Evolutionary conservation across 768 basidiomycete genomes (phyloP).

Genomic region (Naganishia randhawae): DNA sequence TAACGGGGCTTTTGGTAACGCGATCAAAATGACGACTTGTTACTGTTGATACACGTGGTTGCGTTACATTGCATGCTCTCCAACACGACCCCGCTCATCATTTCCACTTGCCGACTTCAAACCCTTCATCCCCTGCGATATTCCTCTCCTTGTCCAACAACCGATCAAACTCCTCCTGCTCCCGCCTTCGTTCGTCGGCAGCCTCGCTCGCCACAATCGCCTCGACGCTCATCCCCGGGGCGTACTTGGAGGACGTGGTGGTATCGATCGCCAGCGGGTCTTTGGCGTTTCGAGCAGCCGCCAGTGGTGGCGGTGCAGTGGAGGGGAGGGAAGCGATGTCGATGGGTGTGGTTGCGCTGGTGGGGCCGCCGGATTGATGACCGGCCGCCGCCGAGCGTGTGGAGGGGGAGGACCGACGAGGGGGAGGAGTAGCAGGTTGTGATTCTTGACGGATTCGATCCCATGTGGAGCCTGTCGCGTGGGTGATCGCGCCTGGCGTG

Average conservation of each 20-base stretch:
- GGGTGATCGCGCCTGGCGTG: background rate
- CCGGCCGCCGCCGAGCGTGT: background rate
- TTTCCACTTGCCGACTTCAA: conserved; percentile 26
- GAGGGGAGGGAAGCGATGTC: background rate
- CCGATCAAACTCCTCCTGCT: conserved; percentile 42
- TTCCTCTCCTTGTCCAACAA: conserved; percentile 42
- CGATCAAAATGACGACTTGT: no score
- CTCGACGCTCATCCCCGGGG: conserved; percentile 11
- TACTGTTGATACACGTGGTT: no score
- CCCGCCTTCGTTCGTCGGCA: conserved; percentile 33
- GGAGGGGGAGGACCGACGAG: background rate
- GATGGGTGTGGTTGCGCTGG: no score
- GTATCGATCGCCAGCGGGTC: background rate
- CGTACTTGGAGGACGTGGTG: conserved; percentile 10
- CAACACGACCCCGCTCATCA: no score
- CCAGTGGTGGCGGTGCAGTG: background rate
- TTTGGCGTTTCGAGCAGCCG: background rate
- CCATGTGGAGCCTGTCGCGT: conserved; percentile 22
- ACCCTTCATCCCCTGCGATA: conserved; percentile 4
- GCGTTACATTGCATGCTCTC: no score
- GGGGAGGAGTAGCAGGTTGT: background rate
- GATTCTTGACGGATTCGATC: conserved; percentile 20
- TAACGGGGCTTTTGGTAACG: no score
- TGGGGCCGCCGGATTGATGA: background rate
- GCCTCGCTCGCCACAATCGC: conserved; percentile 21